A percentile compares a stretch with the other conserved stretches of the same genome.
phyloP scores from a whole-genome alignment of 257 asterid species.

The Rauvolfia tetraphylla region DNA sequence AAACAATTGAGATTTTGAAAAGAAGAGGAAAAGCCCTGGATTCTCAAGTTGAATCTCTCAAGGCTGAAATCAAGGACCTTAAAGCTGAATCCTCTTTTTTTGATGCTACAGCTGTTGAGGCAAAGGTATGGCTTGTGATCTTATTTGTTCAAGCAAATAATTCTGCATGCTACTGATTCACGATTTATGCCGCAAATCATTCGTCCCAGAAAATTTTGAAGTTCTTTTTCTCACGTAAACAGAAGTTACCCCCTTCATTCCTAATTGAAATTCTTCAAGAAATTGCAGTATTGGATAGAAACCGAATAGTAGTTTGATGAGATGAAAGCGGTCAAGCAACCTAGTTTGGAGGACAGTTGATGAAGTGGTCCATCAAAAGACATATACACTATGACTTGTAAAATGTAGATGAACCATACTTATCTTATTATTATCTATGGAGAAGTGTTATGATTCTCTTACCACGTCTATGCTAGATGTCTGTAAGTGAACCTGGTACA shows the following conservation, averaged over 20 bases:
- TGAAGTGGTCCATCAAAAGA: not conserved
- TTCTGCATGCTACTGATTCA: not conserved
- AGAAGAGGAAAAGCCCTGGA: slow-evolving; percentile 71
- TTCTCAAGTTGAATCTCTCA: slow-evolving; percentile 65
- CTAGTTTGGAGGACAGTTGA: not conserved
- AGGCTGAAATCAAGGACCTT: slow-evolving; percentile 73
- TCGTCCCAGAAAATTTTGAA: not conserved
- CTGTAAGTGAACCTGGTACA: not conserved
- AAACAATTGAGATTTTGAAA: slow-evolving; percentile 71
- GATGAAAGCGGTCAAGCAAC: not conserved
- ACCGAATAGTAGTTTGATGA: not conserved
- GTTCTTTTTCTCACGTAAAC: not conserved
- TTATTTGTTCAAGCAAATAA: not conserved
- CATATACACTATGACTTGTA: not conserved
- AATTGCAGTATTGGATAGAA: not conserved
- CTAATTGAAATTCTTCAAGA: not conserved
- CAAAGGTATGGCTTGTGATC: slow-evolving; percentile 44
- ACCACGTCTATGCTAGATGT: not conserved
- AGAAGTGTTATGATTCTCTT: not conserved
- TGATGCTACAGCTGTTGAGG: slow-evolving; percentile 65
- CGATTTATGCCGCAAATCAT: not conserved
- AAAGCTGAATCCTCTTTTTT: slow-evolving; percentile 78
- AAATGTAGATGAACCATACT: not conserved
- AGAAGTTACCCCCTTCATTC: not conserved
- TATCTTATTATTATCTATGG: not conserved